Evolutionary conservation across 257 asterid species (phyloP), one percentile per base, ranked within the genome.

Genomic region (Schizonepeta tenuifolia): DNA sequence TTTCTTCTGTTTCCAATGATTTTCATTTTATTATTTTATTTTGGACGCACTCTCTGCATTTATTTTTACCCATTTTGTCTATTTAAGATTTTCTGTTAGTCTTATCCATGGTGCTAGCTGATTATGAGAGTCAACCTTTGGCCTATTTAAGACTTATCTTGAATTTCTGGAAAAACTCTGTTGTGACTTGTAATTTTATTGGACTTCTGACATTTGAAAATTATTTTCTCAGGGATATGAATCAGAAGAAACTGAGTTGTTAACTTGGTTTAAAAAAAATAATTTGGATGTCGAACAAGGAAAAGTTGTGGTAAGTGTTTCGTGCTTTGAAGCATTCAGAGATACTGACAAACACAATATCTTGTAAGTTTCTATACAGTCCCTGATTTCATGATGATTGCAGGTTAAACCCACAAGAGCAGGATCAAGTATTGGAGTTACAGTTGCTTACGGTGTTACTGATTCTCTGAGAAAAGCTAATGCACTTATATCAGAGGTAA

Each of bases 391-490:
- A 43, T 81, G 65, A 49, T 9, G 62, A 75, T 84, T 79, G 59
- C 86, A 91, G 97, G 97, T 91, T 69, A 91, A 91, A 79, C 97
- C 97, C 71, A 81, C 96, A 64, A 84, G 88, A 75, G 96, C 96
- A 64, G 97, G 97, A 76, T 91, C 97, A 53, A 91, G 97, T 79
- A 89, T 91, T 31, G 97, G 97, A 77, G 96, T 91, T 73, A 75
- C 86, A 57, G 97, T 91, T 84, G 97, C 96, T 73, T 89, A 91
- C 59, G 97, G 97, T 55, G 89, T 89, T 76, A 40, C 95, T 57
- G 96, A 91, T 79, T 71, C 97, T 78, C 84, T 89, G n/a, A 17
- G 54, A 73, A 91, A 88, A 78, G 97, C 96, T 72, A 79, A 84
- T 61, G 70, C 81, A 59, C 81, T 91, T 71, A 88, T 91, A 69